Conservation (phyloP, 345 rosid species). For the Excoecaria cochinchinensis region DNA sequence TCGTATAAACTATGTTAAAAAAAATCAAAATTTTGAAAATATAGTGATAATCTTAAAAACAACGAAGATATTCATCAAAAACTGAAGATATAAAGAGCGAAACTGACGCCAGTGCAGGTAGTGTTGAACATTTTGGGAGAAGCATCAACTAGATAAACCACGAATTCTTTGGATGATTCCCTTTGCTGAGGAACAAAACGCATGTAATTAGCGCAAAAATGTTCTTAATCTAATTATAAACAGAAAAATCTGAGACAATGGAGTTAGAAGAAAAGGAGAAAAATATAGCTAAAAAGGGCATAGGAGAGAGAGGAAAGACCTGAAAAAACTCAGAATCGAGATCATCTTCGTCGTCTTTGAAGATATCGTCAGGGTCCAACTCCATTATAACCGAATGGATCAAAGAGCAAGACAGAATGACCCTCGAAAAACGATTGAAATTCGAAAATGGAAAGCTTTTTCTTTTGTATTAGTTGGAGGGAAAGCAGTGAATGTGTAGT, state of each 20-base stretch:
- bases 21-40: not conserved
- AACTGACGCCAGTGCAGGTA: conserved; percentile 53
- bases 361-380: conserved; percentile 84
- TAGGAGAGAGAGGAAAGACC: conserved; percentile 29
- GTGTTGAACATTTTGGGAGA: conserved; percentile 80
- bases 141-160: conserved; percentile 79
- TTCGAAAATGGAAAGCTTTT: not conserved
- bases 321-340: conserved; percentile 52
- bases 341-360: conserved; percentile 86
- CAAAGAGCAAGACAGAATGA: too few species aligned
- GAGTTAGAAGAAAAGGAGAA: not conserved
- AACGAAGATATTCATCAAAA: not conserved
- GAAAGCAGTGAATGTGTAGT: not conserved
- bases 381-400: conserved; percentile 11
- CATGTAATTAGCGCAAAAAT: not conserved
- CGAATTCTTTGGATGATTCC: conserved; percentile 66
- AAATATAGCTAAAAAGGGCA: not conserved
- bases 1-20: not conserved
- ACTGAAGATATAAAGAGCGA: not conserved
- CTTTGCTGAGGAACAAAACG: conserved; percentile 42
- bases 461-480: not conserved
- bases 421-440: too few species aligned
- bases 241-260: not conserved
- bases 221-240: too few species aligned
- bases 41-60: too few species aligned